phyloP scores from a whole-genome alignment of 2,329 filamentous ascomycete species.

The Oidium heveae region DNA sequence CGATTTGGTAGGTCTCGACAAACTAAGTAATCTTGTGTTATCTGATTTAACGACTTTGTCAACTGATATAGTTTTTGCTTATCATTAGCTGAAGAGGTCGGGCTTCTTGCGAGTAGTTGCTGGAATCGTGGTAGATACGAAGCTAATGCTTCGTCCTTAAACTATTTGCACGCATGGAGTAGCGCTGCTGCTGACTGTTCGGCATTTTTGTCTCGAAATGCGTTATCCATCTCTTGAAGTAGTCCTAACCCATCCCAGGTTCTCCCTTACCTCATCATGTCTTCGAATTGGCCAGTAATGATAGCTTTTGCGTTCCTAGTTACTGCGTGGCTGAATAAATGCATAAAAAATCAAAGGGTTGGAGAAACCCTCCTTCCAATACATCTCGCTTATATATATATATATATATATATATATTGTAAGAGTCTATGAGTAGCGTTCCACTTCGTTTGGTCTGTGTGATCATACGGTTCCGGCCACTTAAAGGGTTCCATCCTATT shows the following conservation, averaged over 20 bases:
- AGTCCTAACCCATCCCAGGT: not conserved
- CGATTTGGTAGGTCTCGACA: not conserved
- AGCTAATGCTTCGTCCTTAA: not conserved
- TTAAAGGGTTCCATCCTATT: not conserved
- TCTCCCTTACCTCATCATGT: not conserved
- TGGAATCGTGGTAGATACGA: not conserved
- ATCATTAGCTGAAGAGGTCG: not conserved
- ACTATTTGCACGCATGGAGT: not conserved
- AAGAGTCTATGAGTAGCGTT: not conserved
- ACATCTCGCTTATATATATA: too few relatives aligned
- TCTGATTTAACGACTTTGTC: not conserved
- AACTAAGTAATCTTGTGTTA: not conserved
- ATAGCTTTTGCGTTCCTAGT: not conserved
- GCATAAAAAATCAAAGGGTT: too few relatives aligned
- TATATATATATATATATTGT: not conserved
- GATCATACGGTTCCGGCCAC: not conserved
- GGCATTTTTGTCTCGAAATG: too few relatives aligned
- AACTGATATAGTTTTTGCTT: not conserved
- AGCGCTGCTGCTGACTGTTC: too few relatives aligned
- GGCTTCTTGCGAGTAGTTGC: not conserved
- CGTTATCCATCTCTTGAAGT: not conserved
- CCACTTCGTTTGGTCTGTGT: not conserved
- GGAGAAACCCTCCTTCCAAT: not conserved
- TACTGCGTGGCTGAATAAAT: not conserved
- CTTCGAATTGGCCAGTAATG: not conserved